These are phyloP conservation scores for Tripterygium wilfordii DNA, from an alignment of 177 flowering plant genomes.

Conservation along the genomic window DNA sequence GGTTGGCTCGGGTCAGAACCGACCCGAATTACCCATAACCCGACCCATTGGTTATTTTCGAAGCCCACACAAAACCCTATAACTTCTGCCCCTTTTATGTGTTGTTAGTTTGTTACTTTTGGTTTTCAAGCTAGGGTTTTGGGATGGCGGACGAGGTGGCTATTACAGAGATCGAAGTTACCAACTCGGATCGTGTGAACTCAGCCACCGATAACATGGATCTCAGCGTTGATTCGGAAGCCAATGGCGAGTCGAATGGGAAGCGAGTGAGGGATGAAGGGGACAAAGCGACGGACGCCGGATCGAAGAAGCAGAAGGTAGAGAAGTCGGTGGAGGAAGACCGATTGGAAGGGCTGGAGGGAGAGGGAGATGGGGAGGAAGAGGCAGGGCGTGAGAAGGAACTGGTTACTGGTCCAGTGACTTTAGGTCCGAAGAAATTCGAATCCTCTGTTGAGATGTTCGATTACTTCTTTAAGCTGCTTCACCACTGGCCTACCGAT, in stretches of 20 bases:
- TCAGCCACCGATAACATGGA: constrained; percentile 25
- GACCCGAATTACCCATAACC: too few species aligned
- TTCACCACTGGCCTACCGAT: constrained; percentile 70
- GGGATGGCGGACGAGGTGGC: constrained; percentile 17
- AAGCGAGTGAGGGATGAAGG: constrained; percentile 50
- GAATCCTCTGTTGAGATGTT: constrained; percentile 66
- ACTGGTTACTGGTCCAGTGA: constrained; percentile 26
- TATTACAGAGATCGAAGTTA: constrained; percentile 1
- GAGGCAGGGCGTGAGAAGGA: constrained; percentile 10
- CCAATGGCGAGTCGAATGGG: constrained; percentile 13
- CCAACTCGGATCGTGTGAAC: constrained; percentile 3
- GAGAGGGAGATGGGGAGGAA: constrained; percentile 22
- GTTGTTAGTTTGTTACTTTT: too few species aligned
- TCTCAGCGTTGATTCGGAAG: constrained; percentile 9
- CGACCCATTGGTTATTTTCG: too few species aligned
- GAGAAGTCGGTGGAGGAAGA: constrained; percentile 46
- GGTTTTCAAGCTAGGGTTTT: constrained; percentile 14
- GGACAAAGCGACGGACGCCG: constrained; percentile 15
- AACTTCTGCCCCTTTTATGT: too few species aligned
- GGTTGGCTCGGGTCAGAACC: too few species aligned
- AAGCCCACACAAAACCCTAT: too few species aligned
- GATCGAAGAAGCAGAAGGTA: constrained; percentile 45
- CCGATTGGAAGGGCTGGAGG: constrained; percentile 29
- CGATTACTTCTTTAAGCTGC: constrained; percentile 69
- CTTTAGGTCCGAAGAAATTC: constrained; percentile 69